phyloP scores from a whole-genome alignment of 441 rosid genomes.

The Gossypium schwendimanii region DNA sequence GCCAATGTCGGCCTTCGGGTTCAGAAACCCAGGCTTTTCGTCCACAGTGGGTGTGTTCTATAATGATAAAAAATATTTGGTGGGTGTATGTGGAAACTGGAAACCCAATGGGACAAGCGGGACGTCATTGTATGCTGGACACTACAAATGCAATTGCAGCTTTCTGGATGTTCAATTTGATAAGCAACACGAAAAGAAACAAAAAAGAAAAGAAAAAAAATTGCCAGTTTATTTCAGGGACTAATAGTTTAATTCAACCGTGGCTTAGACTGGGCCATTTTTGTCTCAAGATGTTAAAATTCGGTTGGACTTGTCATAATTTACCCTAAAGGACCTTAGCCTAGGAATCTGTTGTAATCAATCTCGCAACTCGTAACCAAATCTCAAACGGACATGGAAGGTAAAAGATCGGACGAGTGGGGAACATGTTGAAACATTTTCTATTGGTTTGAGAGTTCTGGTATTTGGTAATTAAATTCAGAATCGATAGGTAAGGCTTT shows the following conservation, averaged over 20 bases:
- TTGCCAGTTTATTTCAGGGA: too few relatives aligned
- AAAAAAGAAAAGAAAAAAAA: neutral
- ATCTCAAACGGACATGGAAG: neutral
- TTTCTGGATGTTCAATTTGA: constrained; percentile 15
- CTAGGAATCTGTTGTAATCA: neutral
- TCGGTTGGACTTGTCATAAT: neutral
- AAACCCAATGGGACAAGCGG: neutral
- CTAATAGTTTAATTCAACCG: neutral
- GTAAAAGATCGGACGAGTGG: too few relatives aligned
- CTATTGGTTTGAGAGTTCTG: too few relatives aligned
- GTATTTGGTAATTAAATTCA: too few relatives aligned
- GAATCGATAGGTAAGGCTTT: too few relatives aligned
- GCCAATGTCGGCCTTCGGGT: neutral
- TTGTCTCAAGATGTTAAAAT: neutral
- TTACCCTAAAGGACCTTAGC: neutral
- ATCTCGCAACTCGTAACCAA: neutral
- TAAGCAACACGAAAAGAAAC: neutral
- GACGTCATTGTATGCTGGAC: neutral
- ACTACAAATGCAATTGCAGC: constrained; percentile 4
- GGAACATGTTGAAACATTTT: too few relatives aligned
- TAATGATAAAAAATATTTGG: neutral
- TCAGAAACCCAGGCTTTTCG: neutral
- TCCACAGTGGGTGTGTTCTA: neutral
- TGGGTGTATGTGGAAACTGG: neutral
- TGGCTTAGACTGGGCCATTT: neutral